Base-by-base conservation (phyloP, 441 rosid species). In the Corymbia calophylla region DNA sequence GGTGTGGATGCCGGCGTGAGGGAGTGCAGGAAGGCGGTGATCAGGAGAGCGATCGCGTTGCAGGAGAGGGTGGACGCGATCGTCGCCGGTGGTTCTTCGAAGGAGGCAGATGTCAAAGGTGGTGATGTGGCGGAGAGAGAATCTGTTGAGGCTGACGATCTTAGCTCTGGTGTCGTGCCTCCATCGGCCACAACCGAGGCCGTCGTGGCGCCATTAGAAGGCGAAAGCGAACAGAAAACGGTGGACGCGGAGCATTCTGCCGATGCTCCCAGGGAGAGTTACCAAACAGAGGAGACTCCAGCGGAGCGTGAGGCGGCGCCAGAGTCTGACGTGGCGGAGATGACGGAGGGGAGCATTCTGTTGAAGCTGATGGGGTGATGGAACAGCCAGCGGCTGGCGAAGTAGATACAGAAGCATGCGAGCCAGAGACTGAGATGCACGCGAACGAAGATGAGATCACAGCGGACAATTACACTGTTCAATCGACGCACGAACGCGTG, bases 1-100 rank as follows among this genome's bases (percentile, higher is more conserved):
- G 95, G 97, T 9, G 93, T 95, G 49, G 96, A 92, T 88, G 81
- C 91, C 13, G 96, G 96, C 0, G 96, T 95, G n/a, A 93, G 96
- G 93, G 95, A 93, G 53, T 93, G 17, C 87, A 92, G 97, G 90
- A 94, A 92, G 90, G 87, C 93, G 47, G 95, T 93, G 31, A 96
- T 93, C 88, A 92, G 90, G 92, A 94, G 89, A 89, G 94, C 92
- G 25, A 96, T 96, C 27, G 92, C 92, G 51, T 58, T 96, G 91
- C 97, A 95, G 88, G 98, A 96, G 90, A 86, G 39, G 13, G 87
- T 95, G 25, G 98, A 96, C 81, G 92, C 93, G 47, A 87, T 95
- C 19, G 93, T 87, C 13, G 90, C 90, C 32, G 86, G 21, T 7
- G 92, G 1, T 19, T 56, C 60, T 48, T 86, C 48, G 49, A 73